These are phyloP conservation scores for Suillus plorans DNA, from an alignment of 768 basidiomycete species.

Conservation along the genomic window DNA sequence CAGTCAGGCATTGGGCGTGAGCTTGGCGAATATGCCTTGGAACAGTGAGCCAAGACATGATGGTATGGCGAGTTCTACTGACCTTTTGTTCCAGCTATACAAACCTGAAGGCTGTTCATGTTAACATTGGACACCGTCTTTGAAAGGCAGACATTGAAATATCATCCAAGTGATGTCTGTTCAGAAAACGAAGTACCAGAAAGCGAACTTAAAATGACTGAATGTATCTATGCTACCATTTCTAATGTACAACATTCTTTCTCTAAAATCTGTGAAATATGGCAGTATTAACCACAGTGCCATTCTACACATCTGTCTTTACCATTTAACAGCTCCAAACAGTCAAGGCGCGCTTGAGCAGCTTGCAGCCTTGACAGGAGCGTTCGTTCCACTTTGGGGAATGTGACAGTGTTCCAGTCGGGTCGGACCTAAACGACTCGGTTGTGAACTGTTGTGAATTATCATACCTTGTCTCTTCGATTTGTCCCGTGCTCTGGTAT, in stretches of 20 bases:
- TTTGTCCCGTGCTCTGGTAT: neutral
- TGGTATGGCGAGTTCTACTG: neutral
- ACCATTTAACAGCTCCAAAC: neutral
- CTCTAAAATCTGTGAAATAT: neutral
- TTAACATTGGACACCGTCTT: conserved; percentile 45
- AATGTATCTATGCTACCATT: neutral
- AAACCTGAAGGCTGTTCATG: conserved; percentile 67
- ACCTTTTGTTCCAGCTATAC: conserved; percentile 46
- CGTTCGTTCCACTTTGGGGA: neutral
- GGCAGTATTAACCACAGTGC: neutral
- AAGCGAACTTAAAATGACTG: neutral
- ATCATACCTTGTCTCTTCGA: neutral
- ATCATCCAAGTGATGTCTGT: neutral
- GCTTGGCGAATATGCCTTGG: conserved; percentile 60
- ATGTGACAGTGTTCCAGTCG: neutral
- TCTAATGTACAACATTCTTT: neutral
- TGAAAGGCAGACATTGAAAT: neutral
- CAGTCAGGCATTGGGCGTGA: conserved; percentile 74
- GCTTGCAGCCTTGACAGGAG: neutral
- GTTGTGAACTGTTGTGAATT: neutral
- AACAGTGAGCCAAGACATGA: conserved; percentile 1
- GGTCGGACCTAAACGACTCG: neutral
- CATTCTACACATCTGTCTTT: neutral
- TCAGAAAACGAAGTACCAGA: neutral
- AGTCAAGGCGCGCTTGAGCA: neutral